Base-by-base conservation (phyloP, 78 protist species). In the Dictyostelium brefeldianum region DNA sequence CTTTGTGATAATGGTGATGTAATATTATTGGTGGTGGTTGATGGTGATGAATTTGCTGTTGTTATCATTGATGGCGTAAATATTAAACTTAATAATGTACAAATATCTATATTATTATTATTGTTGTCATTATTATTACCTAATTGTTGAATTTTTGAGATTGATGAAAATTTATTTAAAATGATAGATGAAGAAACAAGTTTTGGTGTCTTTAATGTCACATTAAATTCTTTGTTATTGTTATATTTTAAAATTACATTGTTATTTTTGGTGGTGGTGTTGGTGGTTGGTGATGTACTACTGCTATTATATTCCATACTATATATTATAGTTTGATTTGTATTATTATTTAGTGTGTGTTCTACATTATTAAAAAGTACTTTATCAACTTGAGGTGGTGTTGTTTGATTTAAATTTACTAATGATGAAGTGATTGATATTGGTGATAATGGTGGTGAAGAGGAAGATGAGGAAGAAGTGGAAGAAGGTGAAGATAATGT, bases 131-230 rank as follows among this genome's bases (percentile, higher is more conserved):
- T 36, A 29, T 67, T 25, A 36, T 50, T 31, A 47, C 54, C 22
- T n/a, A 71, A 31, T 31, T 70, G n/a, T 29, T 75, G 79, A 15
- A 87, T 22, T 64, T 74, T 87, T 12, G 83, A 77, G 25, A 87
- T 65, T 36, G 93, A 56, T 46, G 84, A 36, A 64, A 47, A 87
- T 77, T 70, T 87, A 87, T 87, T 74, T 71, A 87, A 50, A 18
- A 77, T 18, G 14, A 67, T 25, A 2, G 79, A 50, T 74, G 73
- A 51, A 59, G 83, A 29, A n/a, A 51, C 22, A 59, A 70, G 62
- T 48, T 18, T 59, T 14, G 53, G 69, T 6, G 41, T 48, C 65
- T 56, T 25, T 87, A 87, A 57, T 20, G 20, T 12, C 48, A 80
- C 29, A 36, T 74, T 25, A 22, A 36, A 18, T 46, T 59, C 54